A percentile compares a stretch with the other conserved stretches of the same genome.
phyloP scores from a whole-genome alignment of 208 protist species.

The Trypanosoma platydactyli region DNA sequence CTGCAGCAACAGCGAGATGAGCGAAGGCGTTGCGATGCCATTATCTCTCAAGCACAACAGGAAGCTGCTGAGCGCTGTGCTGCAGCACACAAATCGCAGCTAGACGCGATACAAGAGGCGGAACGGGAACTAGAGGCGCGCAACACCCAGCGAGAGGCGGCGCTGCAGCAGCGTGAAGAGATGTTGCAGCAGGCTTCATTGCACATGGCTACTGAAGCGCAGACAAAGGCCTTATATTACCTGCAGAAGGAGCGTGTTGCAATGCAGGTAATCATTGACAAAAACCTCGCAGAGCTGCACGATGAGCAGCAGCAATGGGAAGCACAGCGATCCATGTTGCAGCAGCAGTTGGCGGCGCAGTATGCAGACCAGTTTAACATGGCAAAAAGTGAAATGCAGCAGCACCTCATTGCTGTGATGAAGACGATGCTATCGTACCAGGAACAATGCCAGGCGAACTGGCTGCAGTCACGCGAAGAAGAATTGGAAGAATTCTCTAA shows the following conservation, averaged over 20 bases:
- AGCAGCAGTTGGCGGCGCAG: slow-evolving; percentile 8
- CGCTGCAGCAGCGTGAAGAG: slow-evolving; percentile 31
- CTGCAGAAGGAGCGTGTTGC: slow-evolving; percentile 19
- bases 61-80: slow-evolving; percentile 15
- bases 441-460: slow-evolving; percentile 1
- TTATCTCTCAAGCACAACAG: slow-evolving; percentile 8
- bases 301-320: slow-evolving; percentile 32
- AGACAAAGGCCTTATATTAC: slow-evolving; percentile 18
- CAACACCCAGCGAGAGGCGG: slow-evolving; percentile 27
- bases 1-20: slow-evolving; percentile 26
- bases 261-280: slow-evolving; percentile 16
- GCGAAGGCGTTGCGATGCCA: slow-evolving; percentile 4
- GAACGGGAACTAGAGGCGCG: slow-evolving; percentile 16
- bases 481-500: slow-evolving; percentile 17
- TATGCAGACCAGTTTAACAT: slow-evolving; percentile 17
- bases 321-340: not conserved
- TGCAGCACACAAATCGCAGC: slow-evolving; percentile 28
- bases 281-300: slow-evolving; percentile 10
- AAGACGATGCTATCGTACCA: slow-evolving; percentile 13
- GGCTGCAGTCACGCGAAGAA: slow-evolving; percentile 20
- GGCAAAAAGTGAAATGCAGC: slow-evolving; percentile 18
- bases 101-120: slow-evolving; percentile 16
- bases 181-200: slow-evolving; percentile 20
- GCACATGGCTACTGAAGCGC: slow-evolving; percentile 7
- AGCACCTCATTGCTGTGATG: slow-evolving; percentile 3